Evolutionary conservation across 148 eudicot genomes (phyloP), one percentile per base, ranked within the genome.

Genomic region (Euryodendron excelsum): DNA sequence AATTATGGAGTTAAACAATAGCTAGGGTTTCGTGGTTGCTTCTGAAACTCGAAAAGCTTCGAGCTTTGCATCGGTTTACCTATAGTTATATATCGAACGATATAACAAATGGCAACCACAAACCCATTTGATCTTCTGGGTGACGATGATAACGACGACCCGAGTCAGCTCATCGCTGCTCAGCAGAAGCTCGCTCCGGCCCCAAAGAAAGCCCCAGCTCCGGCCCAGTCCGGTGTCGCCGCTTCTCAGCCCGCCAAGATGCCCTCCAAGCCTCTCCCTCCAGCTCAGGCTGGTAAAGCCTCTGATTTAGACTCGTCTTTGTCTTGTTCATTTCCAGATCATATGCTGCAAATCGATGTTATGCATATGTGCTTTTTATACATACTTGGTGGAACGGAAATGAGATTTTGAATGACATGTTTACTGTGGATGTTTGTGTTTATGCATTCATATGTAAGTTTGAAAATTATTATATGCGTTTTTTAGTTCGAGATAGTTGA

Each of bases 91-190:
- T 47, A 65, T 33, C 56, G 41, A 50, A 21, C 36, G 39, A 31
- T 53, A 21, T 33, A 52, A 30, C 21, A 79, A 75, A 91, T 89
- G 92, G 89, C 92, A 27, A 66, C 88, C 21, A n/a, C 76, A 8
- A 91, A 91, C 83, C 88, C 87, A 0, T 91, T 91, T 67, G 89
- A 83, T 85, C 86, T 91, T 66, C 81, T 91, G 47, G 85, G 77
- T 0, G 89, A 83, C 52, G 92, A 85, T 47, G 94, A 91, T 73
- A 85, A 79, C 59, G 94, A 89, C 37, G 94, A 91, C 66, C 86
- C 84, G 0, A 50, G 71, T 66, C 77, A 77, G 66, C 85, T 86
- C 69, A 74, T 87, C 74, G 90, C 91, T 69, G 87, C 81, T 58
- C 82, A 79, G 61, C 80, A 76, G 27, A 87, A 81, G 70, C 70